Evolutionary conservation across 2,329 filamentous ascomycete genomes (phyloP).

Genomic region (Aaosphaeria arxii): DNA sequence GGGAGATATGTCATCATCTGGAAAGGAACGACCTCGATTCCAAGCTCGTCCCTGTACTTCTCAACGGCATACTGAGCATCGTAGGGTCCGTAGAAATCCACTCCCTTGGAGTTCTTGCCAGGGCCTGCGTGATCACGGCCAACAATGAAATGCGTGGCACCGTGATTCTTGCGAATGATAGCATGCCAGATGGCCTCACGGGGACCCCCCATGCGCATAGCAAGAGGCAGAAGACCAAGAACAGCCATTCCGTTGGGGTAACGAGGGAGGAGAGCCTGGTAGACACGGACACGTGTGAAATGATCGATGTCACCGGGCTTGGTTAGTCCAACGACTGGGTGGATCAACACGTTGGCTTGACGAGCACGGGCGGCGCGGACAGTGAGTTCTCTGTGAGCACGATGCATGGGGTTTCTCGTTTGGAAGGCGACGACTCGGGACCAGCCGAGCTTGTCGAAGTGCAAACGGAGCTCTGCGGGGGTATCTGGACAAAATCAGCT

Average conservation of each 20-base stretch:
- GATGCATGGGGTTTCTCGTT: constrained; percentile 98
- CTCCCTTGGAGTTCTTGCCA: constrained; percentile 95
- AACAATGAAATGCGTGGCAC: constrained; percentile 98
- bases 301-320: constrained; percentile 99
- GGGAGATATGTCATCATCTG: constrained; percentile 99
- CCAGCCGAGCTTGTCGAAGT: constrained; percentile 99
- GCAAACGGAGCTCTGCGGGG: constrained; percentile 86
- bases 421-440: constrained; percentile 97
- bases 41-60: constrained; percentile 94
- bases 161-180: constrained; percentile 99
- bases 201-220: constrained; percentile 98
- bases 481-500: constrained; percentile 58
- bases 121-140: constrained; percentile 97
- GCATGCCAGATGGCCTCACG: constrained; percentile 99
- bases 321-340: constrained; percentile 96
- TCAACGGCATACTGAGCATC: constrained; percentile 95
- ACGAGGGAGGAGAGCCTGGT: constrained; percentile 91
- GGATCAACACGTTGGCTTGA: constrained; percentile 98
- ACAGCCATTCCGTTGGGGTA: constrained; percentile 99
- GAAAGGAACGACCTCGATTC: constrained; percentile 98
- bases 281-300: constrained; percentile 98
- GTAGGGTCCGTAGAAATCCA: constrained; percentile 97
- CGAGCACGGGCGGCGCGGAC: constrained; percentile 93
- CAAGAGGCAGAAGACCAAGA: constrained; percentile 87
- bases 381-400: constrained; percentile 95